Evolutionary conservation across 345 rosid genomes (phyloP), one percentile per base, ranked within the genome.

Genomic region (Heritiera littoralis): DNA sequence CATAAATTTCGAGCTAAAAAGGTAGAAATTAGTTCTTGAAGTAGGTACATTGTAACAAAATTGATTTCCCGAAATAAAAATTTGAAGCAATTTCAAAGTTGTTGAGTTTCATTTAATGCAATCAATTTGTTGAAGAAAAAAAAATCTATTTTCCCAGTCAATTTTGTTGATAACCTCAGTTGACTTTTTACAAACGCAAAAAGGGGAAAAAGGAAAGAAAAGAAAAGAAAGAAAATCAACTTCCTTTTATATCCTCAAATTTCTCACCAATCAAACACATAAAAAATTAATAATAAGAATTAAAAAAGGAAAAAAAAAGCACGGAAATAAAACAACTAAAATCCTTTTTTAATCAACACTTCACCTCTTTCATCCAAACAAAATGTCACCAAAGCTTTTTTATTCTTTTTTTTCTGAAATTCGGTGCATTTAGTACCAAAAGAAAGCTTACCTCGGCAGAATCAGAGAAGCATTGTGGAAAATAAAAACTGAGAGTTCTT

Each of bases 401-500:
- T 11, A 2, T 43, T 43, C 8, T 43, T 49, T 13, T 51, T 51
- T 51, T 51, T 51, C 18, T 51, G 6, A 51, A 49, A 49, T 49
- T 49, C 12, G 15, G 58, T 54, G n/a, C 63, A 20, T 58, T 58
- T 58, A 54, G n/a, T 46, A n/a, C 14, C 7, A 35, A 74, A 46
- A 49, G 69, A n/a, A 30, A 56, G 54, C 38, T 69, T 78, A 84
- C 84, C 85, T 77, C 72, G 40, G 72, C 76, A 66, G 79, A 80
- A 83, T 78, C 81, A 83, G 78, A 73, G 55, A 49, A 78, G 77
- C 86, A 81, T 81, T 81, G 51, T 67, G 55, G 77, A 58, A 63
- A 40, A 41, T 55, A 52, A 9, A 63, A 76, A 66, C 66, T 56
- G 64, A 15, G 54, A 75, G 40, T 43, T 45, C 17, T 17, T 2